Conservation (phyloP, 495 filamentous ascomycete species). For the Neurospora africana region DNA sequence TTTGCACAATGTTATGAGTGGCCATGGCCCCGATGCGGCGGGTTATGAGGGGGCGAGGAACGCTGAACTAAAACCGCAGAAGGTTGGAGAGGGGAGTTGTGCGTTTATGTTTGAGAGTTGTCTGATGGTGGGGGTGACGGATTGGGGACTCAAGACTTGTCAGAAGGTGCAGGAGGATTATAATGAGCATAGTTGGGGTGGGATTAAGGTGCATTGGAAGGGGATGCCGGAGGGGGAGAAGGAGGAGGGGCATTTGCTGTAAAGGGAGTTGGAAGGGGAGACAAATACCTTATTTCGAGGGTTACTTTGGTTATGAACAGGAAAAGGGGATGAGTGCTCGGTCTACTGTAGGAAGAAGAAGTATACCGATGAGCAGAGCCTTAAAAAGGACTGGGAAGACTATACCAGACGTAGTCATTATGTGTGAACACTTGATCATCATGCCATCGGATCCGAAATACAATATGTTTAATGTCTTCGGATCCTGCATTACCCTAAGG, state of each 20-base stretch:
- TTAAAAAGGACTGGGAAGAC: background rate
- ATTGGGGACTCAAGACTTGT: conserved; percentile 79
- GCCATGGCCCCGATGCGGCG: conserved; percentile 49
- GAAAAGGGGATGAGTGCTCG: background rate
- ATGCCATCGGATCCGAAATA: background rate
- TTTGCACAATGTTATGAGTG: conserved; percentile 50
- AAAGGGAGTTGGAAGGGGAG: background rate
- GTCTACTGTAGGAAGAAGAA: background rate
- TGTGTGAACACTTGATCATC: background rate
- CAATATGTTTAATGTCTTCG: background rate
- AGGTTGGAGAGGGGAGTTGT: conserved; percentile 48
- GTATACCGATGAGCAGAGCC: background rate
- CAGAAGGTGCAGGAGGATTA: conserved; percentile 77
- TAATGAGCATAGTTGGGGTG: conserved; percentile 76
- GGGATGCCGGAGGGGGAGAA: conserved; percentile 13
- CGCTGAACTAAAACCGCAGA: conserved; percentile 42
- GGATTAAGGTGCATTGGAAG: conserved; percentile 67
- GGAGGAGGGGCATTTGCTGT: background rate
- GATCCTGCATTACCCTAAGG: background rate
- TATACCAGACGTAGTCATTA: background rate
- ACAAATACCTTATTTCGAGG: background rate
- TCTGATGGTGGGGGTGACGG: conserved; percentile 82
- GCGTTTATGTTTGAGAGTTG: conserved; percentile 62
- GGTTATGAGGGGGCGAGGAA: conserved; percentile 53
- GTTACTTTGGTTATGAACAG: background rate